Base-by-base conservation (phyloP, 495 filamentous ascomycete genomes). In the Penicillium lagena region DNA sequence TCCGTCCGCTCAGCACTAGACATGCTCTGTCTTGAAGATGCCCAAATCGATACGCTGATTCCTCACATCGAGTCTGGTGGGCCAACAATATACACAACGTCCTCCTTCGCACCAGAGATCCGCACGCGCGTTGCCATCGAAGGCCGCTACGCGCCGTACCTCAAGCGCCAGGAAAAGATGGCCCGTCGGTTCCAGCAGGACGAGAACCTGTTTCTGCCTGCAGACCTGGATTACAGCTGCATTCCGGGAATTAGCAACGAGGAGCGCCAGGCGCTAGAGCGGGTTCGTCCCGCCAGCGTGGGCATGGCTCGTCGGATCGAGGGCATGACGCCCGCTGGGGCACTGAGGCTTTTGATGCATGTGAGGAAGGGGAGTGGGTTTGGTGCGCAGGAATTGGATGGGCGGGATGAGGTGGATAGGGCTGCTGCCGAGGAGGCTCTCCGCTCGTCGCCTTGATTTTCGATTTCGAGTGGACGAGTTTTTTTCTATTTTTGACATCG, bases 251-350 rank as follows among this genome's bases (percentile, higher is more conserved):
- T 98, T 42, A 89, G 85, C 47, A 75, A 72, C 7, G 89, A 89
- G 49, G 94, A 97, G 71, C 78, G 73, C 52, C 65, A 72, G 9
- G 75, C 82, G 7, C 74, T 98, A n/a, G 68, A 77, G 29, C 68
- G 68, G 15, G 80, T 88, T 9, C 64, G 80, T 34, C 93, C 93
- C 6, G 86, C 89, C 56, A 91, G 76, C 39, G 66, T 98, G 17
- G 94, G 89, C 3, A 90, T 95, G 81, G 90, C 91, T 12, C 68
- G 89, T 39, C 68, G 94, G 9, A 79, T 95, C 40, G 93, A 98
- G 63, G 91, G 93, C 2, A 75, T 87, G 14, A 77, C 75, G 12
- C 75, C 75, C 12, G 60, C 64, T 10, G 75, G 75, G 32, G 67
- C 71, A 1, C 46, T 78, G 43, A 52, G 67, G 12, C 47, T 78